Evolutionary conservation across 208 protist genomes (phyloP), one percentile per base, ranked within the genome.

Genomic region (Naegleria lovaniensis): DNA sequence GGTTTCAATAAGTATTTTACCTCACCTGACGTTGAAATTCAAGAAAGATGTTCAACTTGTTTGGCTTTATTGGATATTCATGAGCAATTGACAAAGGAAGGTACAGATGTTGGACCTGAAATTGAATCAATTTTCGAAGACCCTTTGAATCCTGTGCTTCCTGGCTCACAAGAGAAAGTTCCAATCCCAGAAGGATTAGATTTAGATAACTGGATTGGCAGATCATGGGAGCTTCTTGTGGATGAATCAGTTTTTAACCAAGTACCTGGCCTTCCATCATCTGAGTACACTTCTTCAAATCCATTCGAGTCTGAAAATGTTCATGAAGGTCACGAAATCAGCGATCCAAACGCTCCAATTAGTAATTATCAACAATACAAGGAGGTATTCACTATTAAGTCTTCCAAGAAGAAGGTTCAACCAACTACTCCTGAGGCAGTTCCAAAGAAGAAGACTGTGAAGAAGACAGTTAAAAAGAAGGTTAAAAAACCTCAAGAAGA

Each of bases 171-270:
- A 89, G 15, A 16, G 75, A 75, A 89, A n/a, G n/a, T 89, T 7
- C 29, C 52, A n/a, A 39, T 43, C n/a, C 86, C 86, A 79, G 51
- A 89, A 79, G 52, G 36, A 29, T 38, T 89, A 7, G 38, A 89
- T 76, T n/a, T 89, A 7, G 86, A 89, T 43, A n/a, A 15, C 22
- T 76, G 52, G 52, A 89, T 89, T 43, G 43, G 86, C 22, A 43
- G 4, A 22, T 15, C 86, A 39, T 79, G 9, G 16, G 40, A 55
- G 55, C 7, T n/a, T 25, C 59, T 89, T 19, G 48, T 89, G 0
- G 86, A 89, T 59, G 51, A 58, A 43, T 15, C 7, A n/a, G n/a
- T 43, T n/a, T 75, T 40, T 3, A 58, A 89, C 16, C 51, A 89
- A 79, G 15, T 7, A 22, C 13, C 58, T 75, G 43, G 43, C 1